Evolutionary conservation across 169 alveolate genomes (phyloP).

Genomic region (Plasmodium coatneyi): DNA sequence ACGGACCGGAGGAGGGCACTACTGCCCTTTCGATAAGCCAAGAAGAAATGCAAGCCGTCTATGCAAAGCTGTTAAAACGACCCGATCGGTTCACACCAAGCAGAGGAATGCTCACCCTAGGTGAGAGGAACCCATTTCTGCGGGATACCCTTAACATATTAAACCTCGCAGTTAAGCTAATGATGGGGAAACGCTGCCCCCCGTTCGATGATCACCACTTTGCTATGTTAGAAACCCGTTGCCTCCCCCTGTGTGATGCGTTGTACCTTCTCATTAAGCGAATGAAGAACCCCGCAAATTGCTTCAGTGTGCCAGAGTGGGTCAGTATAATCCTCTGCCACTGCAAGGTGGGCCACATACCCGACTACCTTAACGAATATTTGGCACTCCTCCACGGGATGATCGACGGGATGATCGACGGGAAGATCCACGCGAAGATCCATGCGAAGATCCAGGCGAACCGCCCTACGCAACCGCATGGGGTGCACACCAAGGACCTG

Average conservation of each 20-base stretch:
- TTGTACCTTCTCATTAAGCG: not conserved
- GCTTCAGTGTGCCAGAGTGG: slow-evolving; percentile 21
- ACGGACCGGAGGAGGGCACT: not conserved
- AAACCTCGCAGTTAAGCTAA: not conserved
- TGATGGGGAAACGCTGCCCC: not conserved
- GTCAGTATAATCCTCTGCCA: slow-evolving; percentile 6
- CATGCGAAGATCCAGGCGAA: too few species aligned
- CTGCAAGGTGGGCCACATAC: not conserved
- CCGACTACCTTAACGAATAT: not conserved
- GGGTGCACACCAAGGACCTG: not conserved
- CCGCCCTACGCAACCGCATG: not conserved
- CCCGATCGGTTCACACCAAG: not conserved
- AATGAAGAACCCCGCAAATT: not conserved
- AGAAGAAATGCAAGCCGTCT: not conserved
- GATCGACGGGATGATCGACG: not conserved
- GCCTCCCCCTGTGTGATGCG: not conserved
- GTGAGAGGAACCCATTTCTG: not conserved
- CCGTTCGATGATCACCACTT: too few species aligned
- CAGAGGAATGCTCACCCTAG: not conserved
- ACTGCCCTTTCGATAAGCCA: not conserved
- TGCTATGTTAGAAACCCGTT: not conserved
- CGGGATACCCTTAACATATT: not conserved
- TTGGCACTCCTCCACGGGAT: not conserved
- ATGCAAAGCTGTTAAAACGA: not conserved
- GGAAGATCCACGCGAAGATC: not conserved